Evolutionary conservation across 352 stramenopile genomes (phyloP), one percentile per base, ranked within the genome.

Genomic region (Pelagophyceae sp.): DNA sequence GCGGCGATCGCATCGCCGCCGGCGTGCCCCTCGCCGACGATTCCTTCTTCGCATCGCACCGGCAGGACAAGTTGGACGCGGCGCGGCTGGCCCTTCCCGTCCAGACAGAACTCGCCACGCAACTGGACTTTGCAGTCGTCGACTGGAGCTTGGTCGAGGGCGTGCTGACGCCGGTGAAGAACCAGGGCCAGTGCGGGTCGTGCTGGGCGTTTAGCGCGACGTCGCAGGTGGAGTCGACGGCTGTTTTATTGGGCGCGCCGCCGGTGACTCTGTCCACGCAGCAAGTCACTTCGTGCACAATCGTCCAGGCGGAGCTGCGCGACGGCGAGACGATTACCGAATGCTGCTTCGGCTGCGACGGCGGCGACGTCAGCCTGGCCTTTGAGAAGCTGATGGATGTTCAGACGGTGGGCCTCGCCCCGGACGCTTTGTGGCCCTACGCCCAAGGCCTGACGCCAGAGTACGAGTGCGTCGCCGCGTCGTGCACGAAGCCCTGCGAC

Each of bases 171-270:
- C 87, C 91, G 6, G 87, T 97, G 50, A 96, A 96, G 85, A 94
- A 96, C 78, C 92, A 97, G 77, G 91, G 90, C 35, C 92, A 88
- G 38, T 97, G 92, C 75, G 92, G 92, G 15, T 94, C 90, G 74
- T 96, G 92, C 82, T 97, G 92, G 92, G 92, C 92, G 11, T 97
- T 97, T 78, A 88, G 87, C n/a, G 84, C 84, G 76, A 83, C 77
- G 67, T 91, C 82, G 65, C 77, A 80, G 54, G 67, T 82, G 31
- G 78, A 82, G 51, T 77, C 54, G 35, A 60, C 77, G 32, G 17
- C 40, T 20, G 71, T 80, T 0, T 35, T 61, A 0, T 50, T 17
- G 0, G 32, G 40, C 19, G 75, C 69, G 38, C 45, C 35, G 1
- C 37, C 20, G 3, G 72, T 77, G 15, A 50, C 1, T 0, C 61